Evolutionary conservation across 2,329 filamentous ascomycete genomes (phyloP).

Genomic region (Anisogramma anomala): DNA sequence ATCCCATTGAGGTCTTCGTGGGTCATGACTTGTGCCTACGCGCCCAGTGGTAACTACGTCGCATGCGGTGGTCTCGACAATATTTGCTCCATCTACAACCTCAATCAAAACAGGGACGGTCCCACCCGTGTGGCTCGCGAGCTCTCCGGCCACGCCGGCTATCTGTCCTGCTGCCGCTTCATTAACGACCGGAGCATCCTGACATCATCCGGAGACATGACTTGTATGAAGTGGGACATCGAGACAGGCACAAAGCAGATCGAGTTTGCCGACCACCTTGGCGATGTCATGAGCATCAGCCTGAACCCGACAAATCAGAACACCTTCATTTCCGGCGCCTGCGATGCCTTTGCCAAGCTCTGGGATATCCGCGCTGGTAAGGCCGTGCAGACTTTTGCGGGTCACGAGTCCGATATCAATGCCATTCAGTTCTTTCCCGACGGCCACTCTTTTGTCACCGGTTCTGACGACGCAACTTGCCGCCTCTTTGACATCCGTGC

Average conservation of each 20-base stretch:
- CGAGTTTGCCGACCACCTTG: conserved; percentile 95
- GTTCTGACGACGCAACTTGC: conserved; percentile 95
- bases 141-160: conserved; percentile 91
- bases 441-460: conserved; percentile 94
- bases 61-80: conserved; percentile 98
- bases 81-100: conserved; percentile 99
- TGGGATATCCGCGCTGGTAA: conserved; percentile 99
- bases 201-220: conserved; percentile 98
- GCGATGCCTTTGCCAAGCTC: conserved; percentile 94
- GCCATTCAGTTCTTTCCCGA: conserved; percentile 99
- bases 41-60: conserved; percentile 94
- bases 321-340: conserved; percentile 98
- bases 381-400: conserved; percentile 96
- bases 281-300: conserved; percentile 99
- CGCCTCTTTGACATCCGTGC: conserved; percentile 95
- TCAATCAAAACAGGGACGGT: conserved; percentile 88
- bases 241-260: conserved; percentile 95
- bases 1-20: conserved; percentile 95
- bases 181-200: conserved; percentile 97
- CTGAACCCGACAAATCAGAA: conserved; percentile 99
- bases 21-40: conserved; percentile 99
- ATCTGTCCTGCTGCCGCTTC: conserved; percentile 96
- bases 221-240: conserved; percentile 99
- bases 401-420: conserved; percentile 98
- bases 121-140: conserved; percentile 92